A percentile compares a stretch with the other conserved stretches of the same genome.
Conservation (phyloP, 306 rosid species). For the Arachis hypogaea region DNA sequence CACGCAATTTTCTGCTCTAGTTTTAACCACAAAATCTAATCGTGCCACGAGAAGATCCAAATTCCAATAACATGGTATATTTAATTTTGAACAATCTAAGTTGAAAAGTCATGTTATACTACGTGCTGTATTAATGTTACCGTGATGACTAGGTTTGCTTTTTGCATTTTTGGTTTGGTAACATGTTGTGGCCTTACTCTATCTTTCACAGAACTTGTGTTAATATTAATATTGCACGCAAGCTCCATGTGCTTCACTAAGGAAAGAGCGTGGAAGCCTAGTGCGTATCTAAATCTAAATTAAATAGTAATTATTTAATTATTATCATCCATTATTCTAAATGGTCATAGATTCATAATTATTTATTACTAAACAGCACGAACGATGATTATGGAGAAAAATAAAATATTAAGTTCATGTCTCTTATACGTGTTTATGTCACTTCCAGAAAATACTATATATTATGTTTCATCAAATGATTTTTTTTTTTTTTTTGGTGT, state of each 20-base stretch:
- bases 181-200: background rate
- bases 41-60: background rate
- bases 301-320: no score
- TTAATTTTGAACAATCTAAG: background rate
- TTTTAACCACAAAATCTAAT: background rate
- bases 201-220: background rate
- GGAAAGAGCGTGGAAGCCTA: conserved; percentile 35
- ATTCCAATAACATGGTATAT: background rate
- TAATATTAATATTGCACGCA: conserved; percentile 12
- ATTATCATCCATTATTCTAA: background rate
- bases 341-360: background rate
- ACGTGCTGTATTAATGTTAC: background rate
- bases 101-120: background rate
- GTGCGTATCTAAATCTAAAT: background rate
- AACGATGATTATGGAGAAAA: conserved; percentile 3
- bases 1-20: no score
- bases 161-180: background rate
- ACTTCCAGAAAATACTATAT: background rate
- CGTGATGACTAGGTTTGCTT: background rate
- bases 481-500: no score
- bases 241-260: conserved; percentile 46
- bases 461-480: background rate
- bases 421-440: background rate
- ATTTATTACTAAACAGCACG: background rate
- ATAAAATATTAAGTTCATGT: background rate